Base-by-base conservation (phyloP, 495 filamentous ascomycete species). In the Delitschia confertaspora region DNA sequence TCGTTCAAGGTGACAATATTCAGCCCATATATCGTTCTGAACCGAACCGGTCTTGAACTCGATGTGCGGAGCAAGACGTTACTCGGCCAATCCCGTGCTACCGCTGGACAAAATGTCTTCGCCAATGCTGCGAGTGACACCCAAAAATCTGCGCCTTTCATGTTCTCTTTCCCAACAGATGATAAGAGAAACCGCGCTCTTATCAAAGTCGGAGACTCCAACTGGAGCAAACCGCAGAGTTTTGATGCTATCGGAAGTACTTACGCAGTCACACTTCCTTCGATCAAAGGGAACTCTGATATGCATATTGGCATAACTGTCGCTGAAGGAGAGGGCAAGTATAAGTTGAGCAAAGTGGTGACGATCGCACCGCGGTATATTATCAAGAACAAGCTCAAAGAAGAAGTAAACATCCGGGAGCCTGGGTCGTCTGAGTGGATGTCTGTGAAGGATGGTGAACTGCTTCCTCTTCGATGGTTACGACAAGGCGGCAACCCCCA, bases 201-300 rank as follows among this genome's bases (percentile, higher is more conserved):
- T 16, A 59, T 98, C 33, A 93, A 81, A 64, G 74, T 94, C 33
- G 84, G 81, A 21, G 83, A 93, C 27, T 95, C 91, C 4, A 71
- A 75, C 18, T 96, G 91, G 93, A 95, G 89, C 64, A 93, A 84
- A 60, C 88, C 93, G 2, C 89, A 95, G 62, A 94, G 84, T 73
- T 91, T 98, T 56, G 91, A 98, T 57, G 91, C 91, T n/a, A 89
- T 98, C 45, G 91, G 91, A 33, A 95, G 88, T 60, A 85, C 80
- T 4, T 77, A 82, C 20, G 86, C 93, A 49, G 82, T 93, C 11
- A 73, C 86, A 22, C 72, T 98, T 30, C 81, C 83, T 9, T 84
- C 88, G 4, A 49, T 72, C 4, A 68, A 67, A 16, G 80, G 73
- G 20, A 79, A 81, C 42, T 75, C 79, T 2, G 89, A 96, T 61